Conservation (phyloP, 768 basidiomycete species). For the Leccinum variicolor region DNA sequence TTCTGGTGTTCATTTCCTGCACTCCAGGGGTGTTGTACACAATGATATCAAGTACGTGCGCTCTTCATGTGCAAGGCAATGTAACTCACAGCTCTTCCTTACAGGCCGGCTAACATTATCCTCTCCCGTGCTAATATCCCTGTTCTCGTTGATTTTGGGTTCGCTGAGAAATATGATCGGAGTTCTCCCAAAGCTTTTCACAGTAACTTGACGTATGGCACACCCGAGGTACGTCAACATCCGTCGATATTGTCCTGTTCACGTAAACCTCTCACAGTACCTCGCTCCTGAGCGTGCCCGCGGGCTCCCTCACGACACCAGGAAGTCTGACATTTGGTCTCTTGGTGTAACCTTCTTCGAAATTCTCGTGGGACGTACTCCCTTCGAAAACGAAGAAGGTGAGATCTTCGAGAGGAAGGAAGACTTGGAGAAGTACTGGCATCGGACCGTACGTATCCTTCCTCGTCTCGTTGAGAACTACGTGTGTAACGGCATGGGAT, state of each 20-base stretch:
- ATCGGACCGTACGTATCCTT: conserved; percentile 58
- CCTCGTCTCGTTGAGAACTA: neutral
- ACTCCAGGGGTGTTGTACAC: conserved; percentile 80
- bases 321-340: conserved; percentile 87
- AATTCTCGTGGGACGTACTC: conserved; percentile 87
- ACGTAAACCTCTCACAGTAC: conserved; percentile 50
- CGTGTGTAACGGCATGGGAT: neutral
- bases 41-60: conserved; percentile 86
- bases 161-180: conserved; percentile 82
- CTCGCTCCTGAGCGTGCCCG: conserved; percentile 89
- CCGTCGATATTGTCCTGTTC: neutral
- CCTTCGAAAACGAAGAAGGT: conserved; percentile 80
- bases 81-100: neutral
- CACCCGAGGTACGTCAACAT: conserved; percentile 65
- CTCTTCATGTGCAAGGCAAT: neutral
- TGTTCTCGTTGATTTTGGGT: conserved; percentile 94
- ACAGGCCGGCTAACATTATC: conserved; percentile 90
- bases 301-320: conserved; percentile 88
- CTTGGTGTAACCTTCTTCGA: conserved; percentile 92
- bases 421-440: conserved; percentile 84
- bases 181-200: conserved; percentile 65
- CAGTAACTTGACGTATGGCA: conserved; percentile 84
- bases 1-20: conserved; percentile 81
- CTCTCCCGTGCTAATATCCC: conserved; percentile 75
- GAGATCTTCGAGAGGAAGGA: conserved; percentile 78